These are phyloP conservation scores for Setaria viridis DNA, from an alignment of 202 grass and related monocot genomes.

Conservation along the genomic window DNA sequence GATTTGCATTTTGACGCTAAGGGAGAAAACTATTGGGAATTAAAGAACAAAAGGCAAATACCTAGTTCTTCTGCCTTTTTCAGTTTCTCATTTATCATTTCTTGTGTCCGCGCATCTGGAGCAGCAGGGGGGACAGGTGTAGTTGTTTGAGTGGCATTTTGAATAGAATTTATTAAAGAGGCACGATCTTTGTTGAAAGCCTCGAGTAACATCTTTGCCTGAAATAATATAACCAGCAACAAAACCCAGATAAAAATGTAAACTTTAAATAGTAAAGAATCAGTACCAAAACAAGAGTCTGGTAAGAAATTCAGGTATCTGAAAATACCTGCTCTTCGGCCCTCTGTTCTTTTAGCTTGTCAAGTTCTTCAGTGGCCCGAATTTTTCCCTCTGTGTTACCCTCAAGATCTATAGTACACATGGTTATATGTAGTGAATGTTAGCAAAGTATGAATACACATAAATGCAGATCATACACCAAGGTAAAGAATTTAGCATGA, in stretches of 20 bases:
- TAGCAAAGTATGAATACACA: not conserved
- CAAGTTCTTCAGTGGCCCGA: conserved; percentile 71
- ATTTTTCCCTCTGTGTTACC: conserved; percentile 89
- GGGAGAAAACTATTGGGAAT: conserved; percentile 17
- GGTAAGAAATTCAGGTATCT: conserved; percentile 39
- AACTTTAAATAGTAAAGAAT: not conserved
- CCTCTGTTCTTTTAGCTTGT: conserved; percentile 84
- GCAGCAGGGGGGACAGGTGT: conserved; percentile 40
- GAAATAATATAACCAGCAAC: conserved; percentile 27
- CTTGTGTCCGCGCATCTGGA: conserved; percentile 81
- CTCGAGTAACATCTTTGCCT: conserved; percentile 81
- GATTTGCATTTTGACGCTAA: conserved; percentile 14
- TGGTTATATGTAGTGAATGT: conserved; percentile 5
- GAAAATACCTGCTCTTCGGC: conserved; percentile 87
- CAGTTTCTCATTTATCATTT: conserved; percentile 97
- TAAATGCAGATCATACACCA: not conserved
- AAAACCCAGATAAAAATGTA: not conserved
- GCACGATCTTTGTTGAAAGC: conserved; percentile 90
- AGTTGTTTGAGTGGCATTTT: conserved; percentile 56
- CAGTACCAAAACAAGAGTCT: conserved; percentile 7
- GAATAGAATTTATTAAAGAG: conserved; percentile 66
- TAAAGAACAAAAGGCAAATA: conserved; percentile 37
- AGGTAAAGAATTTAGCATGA: not conserved
- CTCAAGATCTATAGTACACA: conserved; percentile 68
- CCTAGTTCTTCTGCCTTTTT: conserved; percentile 95